A percentile compares a stretch with the other conserved stretches of the same genome.
Evolutionary conservation across 2,329 filamentous ascomycete species (phyloP).

Genomic region (Sporothrix humicola): DNA sequence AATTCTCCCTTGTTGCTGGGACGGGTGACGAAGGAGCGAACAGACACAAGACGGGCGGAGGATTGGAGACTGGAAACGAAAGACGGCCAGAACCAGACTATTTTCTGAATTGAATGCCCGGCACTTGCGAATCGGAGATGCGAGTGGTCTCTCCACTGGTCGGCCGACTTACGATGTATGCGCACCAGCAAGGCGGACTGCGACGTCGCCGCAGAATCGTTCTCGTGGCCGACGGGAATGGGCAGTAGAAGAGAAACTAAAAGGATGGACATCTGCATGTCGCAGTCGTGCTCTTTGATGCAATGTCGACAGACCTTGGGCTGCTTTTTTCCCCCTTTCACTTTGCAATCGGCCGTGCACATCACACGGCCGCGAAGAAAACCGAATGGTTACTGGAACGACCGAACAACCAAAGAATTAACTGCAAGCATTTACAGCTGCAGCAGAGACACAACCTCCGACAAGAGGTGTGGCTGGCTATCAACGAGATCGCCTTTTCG

Average conservation of each 20-base stretch:
- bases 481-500: not conserved
- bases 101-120: not conserved
- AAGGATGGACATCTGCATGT: not conserved
- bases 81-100: not conserved
- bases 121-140: conserved; percentile 24
- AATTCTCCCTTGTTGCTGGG: conserved; percentile 1
- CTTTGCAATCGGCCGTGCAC: conserved; percentile 25
- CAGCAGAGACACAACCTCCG: not conserved
- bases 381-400: conserved; percentile 16
- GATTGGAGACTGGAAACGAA: not conserved
- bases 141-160: not conserved
- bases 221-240: not conserved
- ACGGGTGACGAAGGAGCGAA: conserved; percentile 18
- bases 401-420: conserved; percentile 12
- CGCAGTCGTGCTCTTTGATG: not conserved
- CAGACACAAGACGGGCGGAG: not conserved
- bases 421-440: not conserved
- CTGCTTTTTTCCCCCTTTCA: not conserved
- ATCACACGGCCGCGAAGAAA: conserved; percentile 2
- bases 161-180: not conserved
- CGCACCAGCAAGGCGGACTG: not conserved
- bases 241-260: not conserved
- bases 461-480: conserved; percentile 2
- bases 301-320: not conserved
- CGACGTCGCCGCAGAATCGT: not conserved